phyloP scores from a whole-genome alignment of 148 eudicot species.

The Amaranthus cruentus region DNA sequence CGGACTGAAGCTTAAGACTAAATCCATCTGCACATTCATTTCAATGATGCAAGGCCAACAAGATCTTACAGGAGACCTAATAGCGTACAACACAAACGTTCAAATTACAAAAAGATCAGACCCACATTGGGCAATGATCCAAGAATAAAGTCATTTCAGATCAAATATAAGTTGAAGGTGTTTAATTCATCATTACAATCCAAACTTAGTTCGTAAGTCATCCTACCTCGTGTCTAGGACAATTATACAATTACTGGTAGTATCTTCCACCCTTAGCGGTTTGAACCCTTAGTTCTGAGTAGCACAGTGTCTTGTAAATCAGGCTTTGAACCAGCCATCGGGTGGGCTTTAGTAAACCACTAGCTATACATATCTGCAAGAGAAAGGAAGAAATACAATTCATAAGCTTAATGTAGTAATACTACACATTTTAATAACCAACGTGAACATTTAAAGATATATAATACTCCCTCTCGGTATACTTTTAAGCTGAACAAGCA shows the following conservation, averaged over 20 bases:
- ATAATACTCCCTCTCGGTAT: not conserved
- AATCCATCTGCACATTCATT: constrained; percentile 19
- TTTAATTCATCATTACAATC: not conserved
- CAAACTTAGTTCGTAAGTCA: constrained; percentile 4
- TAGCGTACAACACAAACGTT: constrained; percentile 1
- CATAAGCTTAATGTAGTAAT: not conserved
- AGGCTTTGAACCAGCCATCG: not conserved
- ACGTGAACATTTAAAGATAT: not conserved
- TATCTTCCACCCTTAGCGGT: not conserved
- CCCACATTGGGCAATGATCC: constrained; percentile 5
- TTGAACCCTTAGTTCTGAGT: constrained; percentile 1
- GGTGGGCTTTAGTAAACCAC: not conserved
- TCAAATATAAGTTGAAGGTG: constrained; percentile 1
- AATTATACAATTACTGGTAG: constrained; percentile 11
- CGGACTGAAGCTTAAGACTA: too few species aligned
- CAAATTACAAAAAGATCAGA: constrained; percentile 18
- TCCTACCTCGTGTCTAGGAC: constrained; percentile 6
- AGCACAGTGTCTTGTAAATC: constrained; percentile 17
- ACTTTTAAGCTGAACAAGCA: too few species aligned
- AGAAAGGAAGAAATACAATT: not conserved
- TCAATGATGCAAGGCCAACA: not conserved
- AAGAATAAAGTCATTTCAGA: constrained; percentile 14
- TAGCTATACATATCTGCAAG: constrained; percentile 35
- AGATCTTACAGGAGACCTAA: not conserved
- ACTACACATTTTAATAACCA: not conserved